Evolutionary conservation across 495 filamentous ascomycete genomes (phyloP), one percentile per base, ranked within the genome.

Genomic region (Darksidea phi): DNA sequence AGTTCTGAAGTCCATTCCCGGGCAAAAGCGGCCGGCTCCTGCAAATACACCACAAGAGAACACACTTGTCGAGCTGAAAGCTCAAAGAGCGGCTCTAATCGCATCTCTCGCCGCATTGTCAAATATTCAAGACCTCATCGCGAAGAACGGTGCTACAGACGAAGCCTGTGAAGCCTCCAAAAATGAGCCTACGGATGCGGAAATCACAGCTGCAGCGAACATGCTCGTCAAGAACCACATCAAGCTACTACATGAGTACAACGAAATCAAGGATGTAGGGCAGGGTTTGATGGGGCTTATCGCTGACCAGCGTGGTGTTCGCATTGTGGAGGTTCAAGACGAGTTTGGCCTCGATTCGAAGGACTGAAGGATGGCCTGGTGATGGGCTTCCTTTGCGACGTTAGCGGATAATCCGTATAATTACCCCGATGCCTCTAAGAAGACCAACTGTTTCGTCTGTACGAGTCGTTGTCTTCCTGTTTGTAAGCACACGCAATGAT

Each of bases 261-360:
- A 93, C 71, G 89, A 90, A 61, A 84, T 91, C 67, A 82, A 85
- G 49, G 89, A 91, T 70, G 74, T 88, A 1, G 88, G 82, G 0
- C 85, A 86, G 69, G 87, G 87, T 0, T 68, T 93, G 17, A 84
- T 90, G 73, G 86, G 87, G 0, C 66, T 91, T 48, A 80, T 93
- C 68, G 88, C 88, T 2, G 89, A 93, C 38, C 78, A 80, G 46
- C 72, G 82, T 18, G 87, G 87, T 1, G 78, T 88, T 38, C 75
- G 81, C 37, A 75, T 86, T 54, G 69, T 76, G 25, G 83, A 87
- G 13, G 74, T 91, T 36, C 85, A 88, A 73, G 75, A 79, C 59
- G 88, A 87, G 60, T 75, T 72, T 56, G 73, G 71, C 24, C 48
- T 76, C 17, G 68, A 49, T 18, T 56, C 56, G 36, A 70, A 69